Base-by-base conservation (phyloP, 2,329 filamentous ascomycete species). In the Sodiomyces alkalinus region DNA sequence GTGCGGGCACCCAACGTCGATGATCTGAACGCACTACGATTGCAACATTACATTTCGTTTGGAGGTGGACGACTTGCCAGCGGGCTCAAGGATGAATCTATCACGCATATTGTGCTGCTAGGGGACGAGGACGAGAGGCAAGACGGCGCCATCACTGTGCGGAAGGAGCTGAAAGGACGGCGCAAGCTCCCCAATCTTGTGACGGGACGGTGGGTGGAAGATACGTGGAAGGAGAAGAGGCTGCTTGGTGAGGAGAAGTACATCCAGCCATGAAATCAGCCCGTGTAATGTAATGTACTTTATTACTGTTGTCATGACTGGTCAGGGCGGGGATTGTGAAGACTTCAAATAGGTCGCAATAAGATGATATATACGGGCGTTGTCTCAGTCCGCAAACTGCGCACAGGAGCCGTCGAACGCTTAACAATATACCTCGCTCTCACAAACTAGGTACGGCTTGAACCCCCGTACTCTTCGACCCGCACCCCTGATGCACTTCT, bases 221-320 rank as follows among this genome's bases (percentile, higher is more conserved):
- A 79, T 29, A 81, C 80, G 42, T 93, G 86, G 83, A 61, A 60
- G 33, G 81, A 87, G 47, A 64, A 62, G 37, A 92, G 83, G 1
- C 44, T 80, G 35, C 48, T 94, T 26, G 82, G 92, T 39, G 87
- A 94, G 54, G 81, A 87, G 42, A 52, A 56, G 22, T 73, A 65
- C n/a, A n/a, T n/a, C n/a, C n/a, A n/a, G n/a, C n/a, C n/a, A n/a
- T n/a, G n/a, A n/a, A n/a, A n/a, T n/a, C n/a, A n/a, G n/a, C n/a
- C n/a, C n/a, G n/a, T n/a, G n/a, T n/a, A n/a, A n/a, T n/a, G n/a
- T n/a, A n/a, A n/a, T n/a, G n/a, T n/a, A n/a, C n/a, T n/a, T n/a
- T n/a, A n/a, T n/a, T n/a, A n/a, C n/a, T n/a, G n/a, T n/a, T n/a
- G n/a, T n/a, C n/a, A n/a, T n/a, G n/a, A n/a, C n/a, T n/a, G n/a